A percentile compares a stretch with the other conserved stretches of the same genome.
Conservation (phyloP, 805 yeast genomes). For the Suhomyces xylopsoci region DNA sequence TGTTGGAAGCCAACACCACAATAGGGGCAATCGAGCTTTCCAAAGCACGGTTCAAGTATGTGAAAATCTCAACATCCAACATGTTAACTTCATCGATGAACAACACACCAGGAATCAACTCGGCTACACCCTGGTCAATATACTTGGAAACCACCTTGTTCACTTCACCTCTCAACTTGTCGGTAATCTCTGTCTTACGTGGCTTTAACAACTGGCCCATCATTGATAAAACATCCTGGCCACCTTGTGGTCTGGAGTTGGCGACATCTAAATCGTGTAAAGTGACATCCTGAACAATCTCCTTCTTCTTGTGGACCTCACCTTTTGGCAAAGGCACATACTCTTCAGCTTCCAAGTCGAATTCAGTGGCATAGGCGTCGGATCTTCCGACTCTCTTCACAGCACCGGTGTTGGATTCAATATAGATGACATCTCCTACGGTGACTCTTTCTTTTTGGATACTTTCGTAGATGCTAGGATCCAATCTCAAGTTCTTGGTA, state of each 20-base stretch:
- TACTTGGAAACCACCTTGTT: slow-evolving; percentile 94
- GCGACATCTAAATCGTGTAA: slow-evolving; percentile 96
- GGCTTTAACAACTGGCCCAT: slow-evolving; percentile 97
- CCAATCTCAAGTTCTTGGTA: slow-evolving; percentile 82
- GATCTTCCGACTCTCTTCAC: slow-evolving; percentile 96
- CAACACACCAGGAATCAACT: slow-evolving; percentile 94
- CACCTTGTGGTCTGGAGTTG: slow-evolving; percentile 94
- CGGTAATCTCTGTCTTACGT: slow-evolving; percentile 94
- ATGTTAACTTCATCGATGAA: slow-evolving; percentile 98
- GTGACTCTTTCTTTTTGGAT: slow-evolving; percentile 92
- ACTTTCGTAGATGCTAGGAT: slow-evolving; percentile 89
- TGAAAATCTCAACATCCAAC: slow-evolving; percentile 96
- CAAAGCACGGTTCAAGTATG: slow-evolving; percentile 89
- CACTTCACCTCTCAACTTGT: slow-evolving; percentile 88
- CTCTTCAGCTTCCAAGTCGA: slow-evolving; percentile 97
- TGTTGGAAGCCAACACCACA: slow-evolving; percentile 92
- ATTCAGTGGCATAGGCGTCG: slow-evolving; percentile 98
- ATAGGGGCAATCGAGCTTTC: slow-evolving; percentile 92
- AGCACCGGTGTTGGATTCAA: slow-evolving; percentile 96
- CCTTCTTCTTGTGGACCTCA: slow-evolving; percentile 96
- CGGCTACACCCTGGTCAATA: slow-evolving; percentile 98
- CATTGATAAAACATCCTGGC: slow-evolving; percentile 93
- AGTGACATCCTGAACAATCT: slow-evolving; percentile 95
- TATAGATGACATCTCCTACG: slow-evolving; percentile 94
- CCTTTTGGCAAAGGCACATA: slow-evolving; percentile 98